Base-by-base conservation (phyloP, 768 basidiomycete species). In the Tephrocybe rancida region DNA sequence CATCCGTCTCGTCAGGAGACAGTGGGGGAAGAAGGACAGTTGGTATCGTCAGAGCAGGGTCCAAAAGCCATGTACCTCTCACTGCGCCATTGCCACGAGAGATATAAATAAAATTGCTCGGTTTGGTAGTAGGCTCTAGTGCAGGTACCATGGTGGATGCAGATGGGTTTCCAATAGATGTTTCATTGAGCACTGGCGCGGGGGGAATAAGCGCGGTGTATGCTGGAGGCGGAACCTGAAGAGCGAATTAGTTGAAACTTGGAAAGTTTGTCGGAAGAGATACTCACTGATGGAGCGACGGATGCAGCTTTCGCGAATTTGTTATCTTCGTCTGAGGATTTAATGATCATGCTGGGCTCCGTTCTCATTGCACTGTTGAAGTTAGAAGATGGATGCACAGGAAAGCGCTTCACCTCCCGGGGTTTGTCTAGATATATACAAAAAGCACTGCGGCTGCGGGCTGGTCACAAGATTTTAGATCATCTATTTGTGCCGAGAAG, bases 41-140 rank as follows among this genome's bases (percentile, higher is more conserved):
- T 0, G 81, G 80, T 41, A 82, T 69, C 10, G 46, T 26, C 19
- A 81, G 62, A 18, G 64, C 54, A 1, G 81, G 74, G 52, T 82
- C 75, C 35, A 82, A 64, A 29, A 76, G 61, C 66, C 78, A 82
- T 1, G 57, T 55, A 9, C 71, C 76, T 54, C 66, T 69, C 26
- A 77, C 61, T 2, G 64, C 56, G 0, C 54, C 52, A 54, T 74
- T 68, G 5, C 26, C 46, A 27, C 67, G 68, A 21, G 61, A 61
- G 9, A 75, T 56, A 11, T 62, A 63, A 46, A 73, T 47, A 49
- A 62, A 72, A 52, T 77, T 74, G 53, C 62, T 64, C 0, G 74
- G 65, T 52, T 71, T 70, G 52, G 66, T 47, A 18, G 58, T 43
- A 18, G 60, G 62, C 52, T 46, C 56, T 21, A 26, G 30, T 42